Base-by-base conservation (phyloP, 2,329 filamentous ascomycete species). In the Parascedosporium putredinis region DNA sequence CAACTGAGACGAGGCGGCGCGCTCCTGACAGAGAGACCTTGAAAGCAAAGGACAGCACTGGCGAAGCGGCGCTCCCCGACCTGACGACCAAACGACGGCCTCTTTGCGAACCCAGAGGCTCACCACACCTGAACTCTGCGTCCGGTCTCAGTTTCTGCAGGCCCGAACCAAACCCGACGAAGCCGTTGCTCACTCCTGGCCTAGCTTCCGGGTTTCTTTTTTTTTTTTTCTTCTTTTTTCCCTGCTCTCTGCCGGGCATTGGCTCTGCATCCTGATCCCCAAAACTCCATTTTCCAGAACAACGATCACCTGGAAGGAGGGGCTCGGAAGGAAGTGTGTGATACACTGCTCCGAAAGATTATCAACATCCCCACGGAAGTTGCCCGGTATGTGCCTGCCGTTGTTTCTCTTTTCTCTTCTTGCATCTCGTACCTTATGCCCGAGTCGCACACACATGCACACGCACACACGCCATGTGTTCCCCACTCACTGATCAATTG, bases 71-170 rank as follows among this genome's bases (percentile, higher is more conserved):
- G 34, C n/a, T 29, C 34, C 23, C 47, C 34, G 36, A 49, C 47
- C 45, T 47, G 45, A 47, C 45, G 45, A 47, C 45, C 23, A 47
- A 38, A 47, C 45, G 12, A 29, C 25, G 18, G 25, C 25, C 18
- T 33, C 16, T 42, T 18, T n/a, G 34, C 33, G 27, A 29, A 23
- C 34, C 24, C 20, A 43, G 16, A 42, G 18, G 18, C 22, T 38
- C 8, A 27, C 47, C 34, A 49, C n/a, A n/a, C 47, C 47, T 43
- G 47, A 31, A 29, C 23, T 27, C 27, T 14, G n/a, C 25, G 22
- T 29, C 47, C 24, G 23, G 47, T 49, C 47, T 49, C 47, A 49
- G 34, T n/a, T 49, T 38, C 34, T 49, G 34, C 47, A 49, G 47
- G 43, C 47, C 47, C 29, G 47, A 49, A 49, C 47, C 47, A 49